Evolutionary conservation across 2,329 filamentous ascomycete genomes (phyloP).

Genomic region (Pseudogymnoascus sp.): DNA sequence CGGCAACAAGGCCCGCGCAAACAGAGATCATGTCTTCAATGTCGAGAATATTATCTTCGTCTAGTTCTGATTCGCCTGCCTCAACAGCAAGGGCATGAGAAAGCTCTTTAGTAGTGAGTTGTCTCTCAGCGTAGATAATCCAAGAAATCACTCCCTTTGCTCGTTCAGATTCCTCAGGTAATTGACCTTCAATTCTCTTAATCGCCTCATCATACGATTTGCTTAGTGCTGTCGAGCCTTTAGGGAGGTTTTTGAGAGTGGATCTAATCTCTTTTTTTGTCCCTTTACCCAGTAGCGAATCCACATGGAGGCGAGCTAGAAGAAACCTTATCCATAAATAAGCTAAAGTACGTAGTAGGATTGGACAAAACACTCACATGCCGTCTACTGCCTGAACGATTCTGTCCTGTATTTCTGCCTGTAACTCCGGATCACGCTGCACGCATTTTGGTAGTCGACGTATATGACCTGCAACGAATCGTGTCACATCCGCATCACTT

Average conservation of each 20-base stretch:
- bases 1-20: constrained; percentile 21
- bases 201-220: not conserved
- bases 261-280: not conserved
- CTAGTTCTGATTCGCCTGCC: not conserved
- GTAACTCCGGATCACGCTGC: not conserved
- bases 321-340: not conserved
- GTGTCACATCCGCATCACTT: not conserved
- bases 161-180: not conserved
- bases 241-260: not conserved
- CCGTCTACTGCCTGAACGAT: not conserved
- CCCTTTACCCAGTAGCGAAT: not conserved
- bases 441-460: not conserved
- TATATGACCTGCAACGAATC: not conserved
- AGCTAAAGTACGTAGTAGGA: not conserved
- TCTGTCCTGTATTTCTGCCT: not conserved
- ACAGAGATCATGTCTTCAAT: constrained; percentile 22
- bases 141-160: not conserved
- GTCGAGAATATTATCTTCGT: not conserved
- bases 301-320: not conserved
- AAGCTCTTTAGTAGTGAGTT: not conserved
- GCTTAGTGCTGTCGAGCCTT: not conserved
- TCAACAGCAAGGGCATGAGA: not conserved
- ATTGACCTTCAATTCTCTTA: not conserved
- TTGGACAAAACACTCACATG: not conserved
- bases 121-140: not conserved